Base-by-base conservation (phyloP, 108 stramenopile genomes). In the Stephanodiscus triporus region DNA sequence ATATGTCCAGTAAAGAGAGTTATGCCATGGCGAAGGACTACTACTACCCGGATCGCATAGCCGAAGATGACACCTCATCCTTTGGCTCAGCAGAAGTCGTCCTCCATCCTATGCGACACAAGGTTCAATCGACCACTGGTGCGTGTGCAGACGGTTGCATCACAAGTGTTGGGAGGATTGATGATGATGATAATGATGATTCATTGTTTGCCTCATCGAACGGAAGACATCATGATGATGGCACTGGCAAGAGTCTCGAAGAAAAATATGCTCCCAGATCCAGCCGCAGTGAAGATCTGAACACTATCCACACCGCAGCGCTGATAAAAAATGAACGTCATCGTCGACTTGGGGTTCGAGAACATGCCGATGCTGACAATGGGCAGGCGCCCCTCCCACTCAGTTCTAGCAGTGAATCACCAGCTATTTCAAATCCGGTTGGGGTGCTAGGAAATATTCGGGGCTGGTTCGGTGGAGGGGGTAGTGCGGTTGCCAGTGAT, bases 11-110 rank as follows among this genome's bases (percentile, higher is more conserved):
- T n/a, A n/a, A n/a, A n/a, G n/a, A n/a, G n/a, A n/a, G n/a, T n/a
- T n/a, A n/a, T n/a, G n/a, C n/a, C 56, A 74, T 75, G n/a, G n/a
- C n/a, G n/a, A n/a, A n/a, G 50, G 68, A 66, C 64, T 38, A 40
- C 62, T 72, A 72, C 57, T 79, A 79, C 43, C 78, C 78, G 24
- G 71, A 72, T 24, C 71, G 71, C 49, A 79, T 79, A 59, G 66
- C 67, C 61, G 78, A 72, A 42, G 78, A 79, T 56, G 75, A 65
- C 56, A 60, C 17, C 47, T 36, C 60, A 64, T 65, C 76, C 29
- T 47, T 20, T 69, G 43, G 29, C 60, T 77, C 76, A 36, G 59
- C 59, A 30, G 68, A 69, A 56, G 56, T 70, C 51, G 68, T 2
- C 60, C n/a, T 19, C 32, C n/a, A 19, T 36, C 30, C 7, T 36